Conservation (phyloP, 2,329 filamentous ascomycete species). For the Dactylellina parvicollis region DNA sequence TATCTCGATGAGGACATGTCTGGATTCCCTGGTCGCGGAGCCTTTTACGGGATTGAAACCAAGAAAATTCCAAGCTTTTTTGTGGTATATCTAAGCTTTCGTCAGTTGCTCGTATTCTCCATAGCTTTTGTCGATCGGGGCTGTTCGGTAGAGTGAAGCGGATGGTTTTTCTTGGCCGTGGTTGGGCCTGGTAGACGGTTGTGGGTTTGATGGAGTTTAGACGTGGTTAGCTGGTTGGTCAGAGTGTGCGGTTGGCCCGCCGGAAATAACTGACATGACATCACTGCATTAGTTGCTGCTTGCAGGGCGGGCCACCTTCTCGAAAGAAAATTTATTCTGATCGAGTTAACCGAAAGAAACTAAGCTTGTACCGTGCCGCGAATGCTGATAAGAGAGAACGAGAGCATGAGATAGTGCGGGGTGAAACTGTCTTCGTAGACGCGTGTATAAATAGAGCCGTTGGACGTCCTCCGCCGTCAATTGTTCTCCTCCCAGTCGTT, state of each 20-base stretch:
- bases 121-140: too few relatives aligned
- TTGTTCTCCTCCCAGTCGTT: neutral
- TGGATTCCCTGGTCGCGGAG: too few relatives aligned
- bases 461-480: neutral
- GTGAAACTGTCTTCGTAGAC: neutral
- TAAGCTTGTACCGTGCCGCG: neutral
- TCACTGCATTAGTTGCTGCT: neutral
- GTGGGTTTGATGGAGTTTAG: neutral
- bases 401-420: neutral
- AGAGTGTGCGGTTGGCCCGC: conserved; percentile 23
- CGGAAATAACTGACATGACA: conserved; percentile 22
- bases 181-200: neutral
- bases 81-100: too few relatives aligned
- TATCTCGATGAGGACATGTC: too few relatives aligned
- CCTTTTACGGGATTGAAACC: too few relatives aligned
- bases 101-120: too few relatives aligned
- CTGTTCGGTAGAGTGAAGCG: too few relatives aligned
- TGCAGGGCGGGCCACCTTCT: neutral
- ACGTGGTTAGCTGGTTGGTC: conserved; percentile 18
- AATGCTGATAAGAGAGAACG: neutral
- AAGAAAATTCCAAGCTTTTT: too few relatives aligned
- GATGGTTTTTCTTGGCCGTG: too few relatives aligned
- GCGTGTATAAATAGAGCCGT: conserved; percentile 37
- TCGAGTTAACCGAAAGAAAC: neutral
- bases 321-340: neutral